Base-by-base conservation (phyloP, 441 rosid genomes). In the Metrosideros polymorpha region DNA sequence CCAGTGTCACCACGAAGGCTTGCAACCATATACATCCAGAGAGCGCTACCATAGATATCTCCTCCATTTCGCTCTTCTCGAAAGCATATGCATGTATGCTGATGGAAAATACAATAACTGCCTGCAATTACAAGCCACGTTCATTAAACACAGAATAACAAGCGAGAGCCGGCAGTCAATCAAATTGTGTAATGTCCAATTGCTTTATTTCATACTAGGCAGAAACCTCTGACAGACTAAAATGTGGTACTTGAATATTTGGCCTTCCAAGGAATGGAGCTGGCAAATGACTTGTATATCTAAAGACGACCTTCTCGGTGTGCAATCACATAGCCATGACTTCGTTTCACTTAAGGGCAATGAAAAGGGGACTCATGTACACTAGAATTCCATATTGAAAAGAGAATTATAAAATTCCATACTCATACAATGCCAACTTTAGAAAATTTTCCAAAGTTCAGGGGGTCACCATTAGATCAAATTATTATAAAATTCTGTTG, bases 1-100 rank as follows among this genome's bases (percentile, higher is more conserved):
- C 99, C 71, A 96, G 85, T 85, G 97, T 89, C 87, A 98, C 97
- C 86, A 98, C 99, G 85, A 97, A 97, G 56, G 99, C 99, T 91
- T 98, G 99, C 92, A 98, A 91, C 99, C 99, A 98, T 90, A 98
- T 95, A 90, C 97, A 96, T 89, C 99, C 99, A n/a, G 99, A 97
- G 87, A 98, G 98, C 75, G 98, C 99, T 87, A 97, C 99, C 98
- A 98, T 94, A 54, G 96, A 95, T 55, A 97, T 93, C 93, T 97
- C 99, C 91, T 95, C 99, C 98, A 95, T 96, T 93, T 97, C 98
- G 83, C 99, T 94, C 92, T 94, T 98, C 91, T 98, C 99, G 56
- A 92, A 91, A 14, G 99, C 97, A 90, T 92, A 96, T 30, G 96
- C 94, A 85, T 97, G 93, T 88, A 96, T 94, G 89, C 96, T 97